Evolutionary conservation across 768 basidiomycete species (phyloP), one percentile per base, ranked within the genome.

Genomic region (Agrocybe praecox): DNA sequence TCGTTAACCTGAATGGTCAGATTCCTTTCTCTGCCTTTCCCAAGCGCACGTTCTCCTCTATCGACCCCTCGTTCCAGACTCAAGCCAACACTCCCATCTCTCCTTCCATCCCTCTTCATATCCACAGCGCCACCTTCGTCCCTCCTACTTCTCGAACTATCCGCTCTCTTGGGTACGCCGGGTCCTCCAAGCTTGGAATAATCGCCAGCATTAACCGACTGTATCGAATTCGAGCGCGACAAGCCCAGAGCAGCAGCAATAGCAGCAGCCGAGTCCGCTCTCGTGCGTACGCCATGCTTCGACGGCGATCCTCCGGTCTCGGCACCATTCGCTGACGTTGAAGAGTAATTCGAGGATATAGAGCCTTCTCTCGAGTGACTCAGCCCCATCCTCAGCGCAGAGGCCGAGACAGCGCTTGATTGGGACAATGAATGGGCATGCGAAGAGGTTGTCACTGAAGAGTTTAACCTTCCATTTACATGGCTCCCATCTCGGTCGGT

Each of bases 211-310:
- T 74, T 70, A 17, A 74, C 74, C 36, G 36, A 40, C 36, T 40
- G 36, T 15, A n/a, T 40, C 36, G 36, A 40, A 12, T 40, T 40
- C 5, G 36, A 40, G 59, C 72, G 72, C 6, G 78, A 77, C 6
- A 77, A 61, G 9, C 80, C 80, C 17, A 80, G 67, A 8, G 80
- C 80, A 40, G 75, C 74, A 0, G 79, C 78, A 52, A 81, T 71
- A 14, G 65, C 65, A 9, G 79, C 77, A 56, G 73, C 73, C 45
- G 68, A 73, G 46, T 71, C 67, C 34, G 52, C 49, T 24, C 63
- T 53, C 24, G 59, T 29, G 23, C 33, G 43, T 55, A 44, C 48
- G 33, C 51, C 54, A 3, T 53, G 43, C n/a, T 49, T 46, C n/a
- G 44, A 22, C 2, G 32, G 45, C 29, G 24, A 40, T 15, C 36